Evolutionary conservation across 352 stramenopile genomes (phyloP), one percentile per base, ranked within the genome.

Genomic region (Pythium angustatum): DNA sequence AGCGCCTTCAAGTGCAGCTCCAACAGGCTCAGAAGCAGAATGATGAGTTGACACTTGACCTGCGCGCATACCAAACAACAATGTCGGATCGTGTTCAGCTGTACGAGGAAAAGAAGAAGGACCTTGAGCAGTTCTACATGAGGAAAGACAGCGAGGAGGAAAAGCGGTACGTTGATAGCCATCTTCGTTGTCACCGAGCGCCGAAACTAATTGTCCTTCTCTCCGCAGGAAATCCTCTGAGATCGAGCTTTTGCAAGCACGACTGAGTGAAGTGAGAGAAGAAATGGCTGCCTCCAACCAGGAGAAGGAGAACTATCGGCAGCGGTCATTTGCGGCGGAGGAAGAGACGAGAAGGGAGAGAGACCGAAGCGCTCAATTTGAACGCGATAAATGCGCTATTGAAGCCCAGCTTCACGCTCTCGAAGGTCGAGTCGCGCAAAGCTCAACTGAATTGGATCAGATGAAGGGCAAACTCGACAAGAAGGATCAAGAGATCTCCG

Each of bases 401-500:
- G 74, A 88, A 34, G 72, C 79, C 2, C 81, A 83, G 38, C 80
- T 83, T 31, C 68, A 81, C 44, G 67, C 76, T 36, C 67, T 93
- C n/a, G 76, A 90, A 52, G 62, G 66, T 38, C 78, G 78, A 27
- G 57, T 87, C 19, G 66, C 59, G 28, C 72, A 58, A 27, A 60
- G 55, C 6, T 52, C 47, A 5, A 77, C 55, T 26, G 83, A 91
- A 30, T 58, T 81, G 12, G 43, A 47, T 15, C 77, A 87, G 38
- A 44, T 88, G 19, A 89, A 89, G 48, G 71, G 72, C 3, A 90
- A 84, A 57, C 61, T 91, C 10, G 80, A 77, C 44, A 75, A 82
- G 21, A 91, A 90, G 52, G 81, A 93, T 21, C 71, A 82, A 54
- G 85, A 93, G 49, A 73, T 88, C 0, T 85, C 79, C 1, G 80